A percentile compares a stretch with the other conserved stretches of the same genome.
Conservation (phyloP, 768 basidiomycete genomes). For the Suillus paluster region DNA sequence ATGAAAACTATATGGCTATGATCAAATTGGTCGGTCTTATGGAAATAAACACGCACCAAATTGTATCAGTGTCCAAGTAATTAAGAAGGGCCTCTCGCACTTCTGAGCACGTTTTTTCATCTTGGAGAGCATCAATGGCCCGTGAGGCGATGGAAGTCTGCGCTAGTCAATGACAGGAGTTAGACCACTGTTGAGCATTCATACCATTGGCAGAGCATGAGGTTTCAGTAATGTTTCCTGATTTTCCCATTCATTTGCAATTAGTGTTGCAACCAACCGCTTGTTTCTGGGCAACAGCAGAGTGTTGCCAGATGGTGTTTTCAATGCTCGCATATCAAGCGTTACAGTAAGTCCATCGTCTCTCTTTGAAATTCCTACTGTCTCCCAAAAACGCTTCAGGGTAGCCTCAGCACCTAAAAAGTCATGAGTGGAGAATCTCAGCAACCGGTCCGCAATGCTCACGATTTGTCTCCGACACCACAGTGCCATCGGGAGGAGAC, state of each 20-base stretch:
- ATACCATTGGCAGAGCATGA: constrained; percentile 89
- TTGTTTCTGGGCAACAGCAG: constrained; percentile 75
- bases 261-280: constrained; percentile 74
- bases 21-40: constrained; percentile 4
- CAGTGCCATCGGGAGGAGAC: constrained; percentile 43
- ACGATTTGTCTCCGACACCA: constrained; percentile 70
- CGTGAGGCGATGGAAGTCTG: constrained; percentile 92
- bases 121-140: constrained; percentile 79
- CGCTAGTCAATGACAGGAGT: constrained; percentile 13
- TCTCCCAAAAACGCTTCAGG: constrained; percentile 93
- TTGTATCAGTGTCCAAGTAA: constrained; percentile 94
- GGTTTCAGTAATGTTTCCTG: constrained; percentile 86
- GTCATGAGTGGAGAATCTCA: constrained; percentile 9
- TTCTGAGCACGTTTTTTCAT: constrained; percentile 57
- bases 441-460: constrained; percentile 19
- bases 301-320: constrained; percentile 84
- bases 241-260: constrained; percentile 97
- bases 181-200: constrained; percentile 18
- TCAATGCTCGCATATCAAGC: constrained; percentile 82
- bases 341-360: constrained; percentile 61
- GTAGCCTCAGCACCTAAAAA: constrained; percentile 81
- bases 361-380: constrained; percentile 73
- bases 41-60: constrained; percentile 60
- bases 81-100: constrained; percentile 73
- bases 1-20: constrained; percentile 64